Percentiles rank a stretch among this genome's conserved stretches.
These are phyloP conservation scores for Apiospora arundinis DNA, from an alignment of 2,329 filamentous ascomycete genomes.

Conservation along the genomic window DNA sequence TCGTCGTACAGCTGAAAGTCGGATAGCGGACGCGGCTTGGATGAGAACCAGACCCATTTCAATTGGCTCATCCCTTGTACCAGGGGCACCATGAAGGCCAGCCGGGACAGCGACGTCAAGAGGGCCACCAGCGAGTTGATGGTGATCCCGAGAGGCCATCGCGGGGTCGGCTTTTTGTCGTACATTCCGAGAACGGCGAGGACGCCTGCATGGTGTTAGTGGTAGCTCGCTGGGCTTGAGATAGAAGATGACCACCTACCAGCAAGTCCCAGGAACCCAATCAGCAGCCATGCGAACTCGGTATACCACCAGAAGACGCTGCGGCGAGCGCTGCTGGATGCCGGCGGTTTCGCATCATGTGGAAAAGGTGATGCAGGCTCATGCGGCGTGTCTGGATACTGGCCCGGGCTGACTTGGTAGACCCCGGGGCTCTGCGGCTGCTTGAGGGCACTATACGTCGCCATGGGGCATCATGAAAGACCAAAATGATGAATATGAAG, in stretches of 20 bases:
- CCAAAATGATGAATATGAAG: not conserved
- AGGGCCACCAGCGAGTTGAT: constrained; percentile 13
- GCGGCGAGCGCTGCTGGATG: not conserved
- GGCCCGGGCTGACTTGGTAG: not conserved
- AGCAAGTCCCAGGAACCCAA: not conserved
- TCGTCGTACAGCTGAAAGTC: constrained; percentile 19
- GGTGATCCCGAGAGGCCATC: constrained; percentile 14
- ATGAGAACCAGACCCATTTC: constrained; percentile 18
- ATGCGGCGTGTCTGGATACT: not conserved
- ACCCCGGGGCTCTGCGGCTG: not conserved
- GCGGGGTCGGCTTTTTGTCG: not conserved
- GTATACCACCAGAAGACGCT: not conserved
- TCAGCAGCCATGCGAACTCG: not conserved
- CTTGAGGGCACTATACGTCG: not conserved
- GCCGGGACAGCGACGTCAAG: constrained; percentile 1
- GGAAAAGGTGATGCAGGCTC: not conserved
- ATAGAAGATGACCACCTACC: not conserved
- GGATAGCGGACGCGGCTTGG: not conserved
- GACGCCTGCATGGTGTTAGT: not conserved
- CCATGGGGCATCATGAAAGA: not conserved
- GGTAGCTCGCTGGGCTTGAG: not conserved
- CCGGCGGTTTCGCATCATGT: not conserved
- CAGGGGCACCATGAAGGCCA: constrained; percentile 16
- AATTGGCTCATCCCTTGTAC: constrained; percentile 9
- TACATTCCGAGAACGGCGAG: not conserved